Evolutionary conservation across 257 asterid species (phyloP), one percentile per base, ranked within the genome.

Genomic region (Solanum virginianum): DNA sequence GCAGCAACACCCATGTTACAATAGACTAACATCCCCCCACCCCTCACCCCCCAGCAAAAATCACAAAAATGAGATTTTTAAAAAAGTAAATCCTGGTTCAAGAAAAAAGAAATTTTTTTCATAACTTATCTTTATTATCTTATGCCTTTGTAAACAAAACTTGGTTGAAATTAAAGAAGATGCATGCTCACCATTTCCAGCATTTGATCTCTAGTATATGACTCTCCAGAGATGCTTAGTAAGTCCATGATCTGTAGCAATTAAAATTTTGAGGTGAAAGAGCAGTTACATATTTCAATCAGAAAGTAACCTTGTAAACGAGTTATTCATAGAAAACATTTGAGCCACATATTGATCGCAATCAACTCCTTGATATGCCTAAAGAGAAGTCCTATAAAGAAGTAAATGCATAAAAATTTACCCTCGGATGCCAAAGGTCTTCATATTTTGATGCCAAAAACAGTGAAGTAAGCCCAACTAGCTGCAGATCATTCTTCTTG

Each of bases 351-450:
- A 24, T 43, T 74, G 59, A 74, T 74, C 14, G 20, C n/a, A 47
- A 47, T 74, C 13, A 75, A 51, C 20, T 26, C 85, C 80, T 62
- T 36, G 43, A 49, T 74, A 32, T 47, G 51, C 72, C 65, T 41
- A 77, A 77, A 77, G 62, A 77, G 10, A 77, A 49, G 51, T 24
- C 82, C 62, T 22, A 77, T 15, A 77, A 75, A 49, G 81, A 49
- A 86, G 80, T 47, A 74, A 75, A 69, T 81, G 89, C 83, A 71
- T 60, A 87, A 82, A 84, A 82, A 83, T 69, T 88, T 94, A 96
- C 98, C 95, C 91, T 92, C n/a, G 98, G 99, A 88, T 94, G 98
- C 96, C 98, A 96, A 87, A 93, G 95, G 89, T 96, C 99, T 86
- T 96, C 99, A 86, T 96, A 96, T 86, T 96, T 96, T 43, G 99